Base-by-base conservation (phyloP, 257 asterid species). In the Schizonepeta tenuifolia region DNA sequence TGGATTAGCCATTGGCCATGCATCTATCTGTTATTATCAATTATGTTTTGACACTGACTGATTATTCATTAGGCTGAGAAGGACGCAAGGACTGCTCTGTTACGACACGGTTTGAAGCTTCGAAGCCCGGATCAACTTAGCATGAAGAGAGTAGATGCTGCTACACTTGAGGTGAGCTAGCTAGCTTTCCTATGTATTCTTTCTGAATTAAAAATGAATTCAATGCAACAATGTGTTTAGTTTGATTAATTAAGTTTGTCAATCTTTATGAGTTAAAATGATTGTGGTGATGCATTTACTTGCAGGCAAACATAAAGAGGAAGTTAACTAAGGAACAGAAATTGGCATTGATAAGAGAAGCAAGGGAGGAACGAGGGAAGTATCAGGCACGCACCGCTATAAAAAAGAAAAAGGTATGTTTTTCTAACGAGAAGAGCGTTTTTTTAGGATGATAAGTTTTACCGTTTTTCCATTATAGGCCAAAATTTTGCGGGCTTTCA, bases 281-380 rank as follows among this genome's bases (percentile, higher is more conserved):
- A 3, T 38, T 20, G 9, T 69, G 59, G 3, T 12, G 18, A 31
- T 73, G 21, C 33, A 28, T 2, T 28, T 28, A 4, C 4, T 28
- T 28, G 43, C 43, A 94, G 99, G 96, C 90, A 8, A 80, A 91
- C 84, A 86, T 89, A 72, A 79, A 83, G 72, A 81, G 13, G 85
- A 94, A 89, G 85, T 46, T 84, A 8, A 85, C 89, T 65, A 91
- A 91, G 83, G 95, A 88, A 15, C 85, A 94, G 79, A 85, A 74
- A 61, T 66, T 84, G 79, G 94, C 84, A 17, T 14, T 84, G 68
- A 69, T 90, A 26, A 86, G 85, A 81, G 94, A 86, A 49, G 85
- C 86, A 60, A 85, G 98, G 76, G 98, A 92, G 79, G 96, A 88
- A 40, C 79, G 88, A 60, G 96, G 89, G 51, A 78, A 78, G 74